phyloP scores from a whole-genome alignment of 306 rosid species.

The Prunus fruticosa region DNA sequence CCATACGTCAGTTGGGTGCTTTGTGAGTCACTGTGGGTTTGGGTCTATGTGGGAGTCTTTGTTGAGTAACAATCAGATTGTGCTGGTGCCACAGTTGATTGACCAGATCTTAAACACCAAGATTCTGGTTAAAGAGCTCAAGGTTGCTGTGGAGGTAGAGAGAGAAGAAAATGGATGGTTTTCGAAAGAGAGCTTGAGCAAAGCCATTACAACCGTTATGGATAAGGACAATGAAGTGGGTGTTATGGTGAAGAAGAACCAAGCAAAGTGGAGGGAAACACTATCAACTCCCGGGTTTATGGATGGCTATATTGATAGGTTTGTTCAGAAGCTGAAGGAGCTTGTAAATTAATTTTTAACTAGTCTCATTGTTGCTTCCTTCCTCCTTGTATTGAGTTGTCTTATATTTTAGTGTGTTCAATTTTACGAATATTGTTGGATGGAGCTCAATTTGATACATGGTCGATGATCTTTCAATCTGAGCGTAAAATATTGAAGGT shows the following conservation, averaged over 20 bases:
- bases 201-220: slow-evolving; percentile 39
- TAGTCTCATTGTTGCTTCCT: too few species aligned
- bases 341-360: neutral
- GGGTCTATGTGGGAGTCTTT: too few species aligned
- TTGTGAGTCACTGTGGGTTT: neutral
- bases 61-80: too few species aligned
- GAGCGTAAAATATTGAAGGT: too few species aligned
- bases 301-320: slow-evolving; percentile 29
- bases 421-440: too few species aligned
- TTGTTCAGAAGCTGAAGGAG: slow-evolving; percentile 3
- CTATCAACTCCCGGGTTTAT: slow-evolving; percentile 10
- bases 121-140: slow-evolving; percentile 33
- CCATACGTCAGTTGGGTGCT: too few species aligned
- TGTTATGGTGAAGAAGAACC: slow-evolving; percentile 29
- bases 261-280: slow-evolving; percentile 27
- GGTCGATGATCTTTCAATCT: too few species aligned
- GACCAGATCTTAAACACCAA: slow-evolving; percentile 24
- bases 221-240: slow-evolving; percentile 32
- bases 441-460: too few species aligned
- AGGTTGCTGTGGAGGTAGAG: slow-evolving; percentile 39
- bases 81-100: too few species aligned
- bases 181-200: slow-evolving; percentile 35
- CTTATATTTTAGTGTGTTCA: too few species aligned
- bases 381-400: too few species aligned
- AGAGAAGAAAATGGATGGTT: slow-evolving; percentile 29